Conservation (phyloP, 78 protist species). For the Blattamonas nauphoetae region DNA sequence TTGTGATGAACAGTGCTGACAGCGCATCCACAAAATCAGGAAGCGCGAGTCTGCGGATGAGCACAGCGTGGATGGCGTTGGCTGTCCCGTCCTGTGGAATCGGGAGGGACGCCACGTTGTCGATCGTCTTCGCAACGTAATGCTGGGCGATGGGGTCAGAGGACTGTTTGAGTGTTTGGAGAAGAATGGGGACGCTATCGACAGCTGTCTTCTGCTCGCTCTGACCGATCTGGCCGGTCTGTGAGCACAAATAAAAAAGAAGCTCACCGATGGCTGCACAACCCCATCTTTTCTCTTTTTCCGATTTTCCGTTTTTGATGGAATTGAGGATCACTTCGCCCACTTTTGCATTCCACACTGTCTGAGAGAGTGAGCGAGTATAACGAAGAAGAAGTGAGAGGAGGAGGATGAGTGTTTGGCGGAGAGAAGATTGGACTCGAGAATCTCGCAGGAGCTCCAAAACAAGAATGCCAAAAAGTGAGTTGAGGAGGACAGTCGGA, state of each 20-base stretch:
- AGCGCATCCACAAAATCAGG: neutral
- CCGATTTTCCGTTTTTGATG: neutral
- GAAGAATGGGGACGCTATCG: neutral
- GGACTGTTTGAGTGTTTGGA: neutral
- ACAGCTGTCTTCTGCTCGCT: neutral
- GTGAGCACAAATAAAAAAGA: neutral
- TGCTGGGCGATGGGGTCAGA: neutral
- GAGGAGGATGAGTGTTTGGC: neutral
- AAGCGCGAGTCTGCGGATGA: neutral
- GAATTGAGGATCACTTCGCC: neutral
- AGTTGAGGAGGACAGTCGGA: neutral
- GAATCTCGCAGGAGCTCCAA: neutral
- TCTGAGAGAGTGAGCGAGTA: neutral
- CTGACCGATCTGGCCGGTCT: neutral
- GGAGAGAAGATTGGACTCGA: neutral
- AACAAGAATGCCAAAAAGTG: neutral
- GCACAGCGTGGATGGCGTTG: neutral
- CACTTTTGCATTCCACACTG: neutral
- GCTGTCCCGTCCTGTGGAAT: no score
- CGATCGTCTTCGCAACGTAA: neutral
- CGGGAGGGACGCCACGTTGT: neutral
- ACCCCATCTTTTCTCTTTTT: neutral
- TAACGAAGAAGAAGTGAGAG: neutral
- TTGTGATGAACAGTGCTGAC: neutral
- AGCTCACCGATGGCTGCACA: conserved; percentile 9